Evolutionary conservation across 805 yeast species (phyloP).

Genomic region (Metschnikowia picachoensis): DNA sequence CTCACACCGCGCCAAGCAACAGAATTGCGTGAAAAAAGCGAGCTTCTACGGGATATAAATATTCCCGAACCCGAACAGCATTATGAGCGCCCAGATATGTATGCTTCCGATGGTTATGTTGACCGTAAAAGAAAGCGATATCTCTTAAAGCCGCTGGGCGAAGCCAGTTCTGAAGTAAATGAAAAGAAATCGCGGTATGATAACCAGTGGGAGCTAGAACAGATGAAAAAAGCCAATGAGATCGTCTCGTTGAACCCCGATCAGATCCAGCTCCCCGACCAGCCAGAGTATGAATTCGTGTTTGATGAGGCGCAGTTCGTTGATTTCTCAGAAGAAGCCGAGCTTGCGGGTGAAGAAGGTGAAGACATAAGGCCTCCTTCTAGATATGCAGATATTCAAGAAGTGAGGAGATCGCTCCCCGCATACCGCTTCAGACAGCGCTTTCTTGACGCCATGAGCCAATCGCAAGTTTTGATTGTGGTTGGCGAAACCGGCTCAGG

Average conservation of each 20-base stretch:
- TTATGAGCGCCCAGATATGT: conserved; percentile 50
- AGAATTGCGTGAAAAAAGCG: conserved; percentile 11
- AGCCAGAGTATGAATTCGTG: conserved; percentile 63
- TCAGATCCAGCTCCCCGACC: conserved; percentile 39
- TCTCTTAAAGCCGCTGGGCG: conserved; percentile 36
- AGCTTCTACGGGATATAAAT: conserved; percentile 6
- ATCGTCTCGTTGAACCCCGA: conserved; percentile 27
- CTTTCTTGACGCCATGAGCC: conserved; percentile 54
- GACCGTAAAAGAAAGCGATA: conserved; percentile 54
- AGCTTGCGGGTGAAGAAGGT: conserved; percentile 26
- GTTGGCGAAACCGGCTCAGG: conserved; percentile 95
- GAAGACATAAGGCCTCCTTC: conserved; percentile 5
- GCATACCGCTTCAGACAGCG: conserved; percentile 62
- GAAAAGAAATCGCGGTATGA: conserved; percentile 18
- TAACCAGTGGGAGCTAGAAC: conserved; percentile 54
- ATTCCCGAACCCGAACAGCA: background rate
- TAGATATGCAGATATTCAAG: conserved; percentile 30
- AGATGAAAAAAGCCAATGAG: conserved; percentile 40
- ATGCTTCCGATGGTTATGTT: conserved; percentile 46
- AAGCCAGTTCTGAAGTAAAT: conserved; percentile 13
- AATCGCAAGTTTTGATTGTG: conserved; percentile 65
- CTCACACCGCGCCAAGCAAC: conserved; percentile 15
- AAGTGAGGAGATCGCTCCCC: conserved; percentile 66
- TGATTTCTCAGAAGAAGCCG: conserved; percentile 47
- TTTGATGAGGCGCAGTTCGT: conserved; percentile 64